These are phyloP conservation scores for Linanthus parryae DNA, from an alignment of 148 eudicot genomes.

Conservation along the genomic window DNA sequence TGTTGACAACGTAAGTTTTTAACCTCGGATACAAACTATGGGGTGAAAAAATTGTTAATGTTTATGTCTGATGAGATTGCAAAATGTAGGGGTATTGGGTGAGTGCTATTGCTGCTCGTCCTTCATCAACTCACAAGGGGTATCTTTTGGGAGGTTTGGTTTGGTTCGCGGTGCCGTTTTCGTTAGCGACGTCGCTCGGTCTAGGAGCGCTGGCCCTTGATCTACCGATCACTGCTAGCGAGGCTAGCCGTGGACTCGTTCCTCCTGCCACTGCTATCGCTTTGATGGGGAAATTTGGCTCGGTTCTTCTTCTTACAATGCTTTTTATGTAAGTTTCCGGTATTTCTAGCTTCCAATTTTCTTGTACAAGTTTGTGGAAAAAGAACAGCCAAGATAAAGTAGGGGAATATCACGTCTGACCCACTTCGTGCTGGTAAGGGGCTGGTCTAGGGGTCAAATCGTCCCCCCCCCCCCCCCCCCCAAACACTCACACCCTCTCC, in stretches of 20 bases:
- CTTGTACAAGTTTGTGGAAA: too few species aligned
- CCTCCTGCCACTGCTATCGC: conserved; percentile 97
- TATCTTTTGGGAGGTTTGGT: conserved; percentile 90
- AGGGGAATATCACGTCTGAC: too few species aligned
- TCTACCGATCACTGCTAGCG: conserved; percentile 79
- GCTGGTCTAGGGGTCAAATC: too few species aligned
- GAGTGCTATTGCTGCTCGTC: conserved; percentile 97
- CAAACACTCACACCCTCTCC: too few species aligned
- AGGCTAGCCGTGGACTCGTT: conserved; percentile 85
- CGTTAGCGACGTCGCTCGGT: conserved; percentile 89
- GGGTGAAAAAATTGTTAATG: not conserved
- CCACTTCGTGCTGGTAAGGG: too few species aligned
- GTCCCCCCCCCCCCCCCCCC: too few species aligned
- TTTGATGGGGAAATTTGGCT: conserved; percentile 88
- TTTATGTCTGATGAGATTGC: too few species aligned
- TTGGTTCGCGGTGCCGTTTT: conserved; percentile 97
- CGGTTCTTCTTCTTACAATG: conserved; percentile 92
- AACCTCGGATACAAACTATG: not conserved
- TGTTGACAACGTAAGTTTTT: conserved; percentile 75
- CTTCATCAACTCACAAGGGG: conserved; percentile 96
- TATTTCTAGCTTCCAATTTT: not conserved
- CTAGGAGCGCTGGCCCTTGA: conserved; percentile 93
- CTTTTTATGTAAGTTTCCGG: conserved; percentile 74
- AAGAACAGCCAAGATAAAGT: too few species aligned
- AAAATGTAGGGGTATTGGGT: conserved; percentile 99